phyloP scores from a whole-genome alignment of 2,329 filamentous ascomycete genomes.

The Bipolaris sorokiniana region DNA sequence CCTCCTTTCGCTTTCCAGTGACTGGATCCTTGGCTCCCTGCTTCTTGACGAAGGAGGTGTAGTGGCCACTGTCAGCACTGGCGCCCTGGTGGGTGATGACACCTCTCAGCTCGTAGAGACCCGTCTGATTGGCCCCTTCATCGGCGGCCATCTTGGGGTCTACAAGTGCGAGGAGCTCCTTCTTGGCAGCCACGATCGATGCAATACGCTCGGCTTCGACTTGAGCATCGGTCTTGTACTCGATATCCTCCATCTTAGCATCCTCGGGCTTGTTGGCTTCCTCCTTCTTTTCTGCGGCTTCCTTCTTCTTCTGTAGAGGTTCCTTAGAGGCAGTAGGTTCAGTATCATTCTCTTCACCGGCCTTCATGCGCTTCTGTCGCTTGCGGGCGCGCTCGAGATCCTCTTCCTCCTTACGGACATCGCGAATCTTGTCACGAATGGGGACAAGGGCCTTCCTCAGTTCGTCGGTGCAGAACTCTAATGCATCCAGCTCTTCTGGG shows the following conservation, averaged over 20 bases:
- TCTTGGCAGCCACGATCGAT: constrained; percentile 79
- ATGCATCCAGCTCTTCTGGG: constrained; percentile 86
- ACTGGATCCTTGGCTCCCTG: constrained; percentile 72
- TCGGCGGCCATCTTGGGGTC: constrained; percentile 76
- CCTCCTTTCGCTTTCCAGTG: constrained; percentile 77
- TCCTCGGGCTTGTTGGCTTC: constrained; percentile 65
- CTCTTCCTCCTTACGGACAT: constrained; percentile 92
- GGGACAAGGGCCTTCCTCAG: constrained; percentile 82
- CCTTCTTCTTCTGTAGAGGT: constrained; percentile 58
- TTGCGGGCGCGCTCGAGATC: constrained; percentile 92
- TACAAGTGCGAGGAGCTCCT: constrained; percentile 81
- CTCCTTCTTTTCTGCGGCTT: constrained; percentile 51
- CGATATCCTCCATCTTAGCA: constrained; percentile 72
- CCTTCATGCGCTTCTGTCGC: constrained; percentile 76
- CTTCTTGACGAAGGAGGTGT: constrained; percentile 98
- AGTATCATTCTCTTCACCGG: constrained; percentile 60
- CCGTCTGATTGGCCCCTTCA: constrained; percentile 87
- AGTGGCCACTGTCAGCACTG: constrained; percentile 96
- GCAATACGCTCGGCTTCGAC: constrained; percentile 84
- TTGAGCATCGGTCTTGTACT: constrained; percentile 92
- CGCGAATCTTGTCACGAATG: constrained; percentile 93
- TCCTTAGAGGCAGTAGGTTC: constrained; percentile 55
- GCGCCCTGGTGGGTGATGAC: constrained; percentile 97
- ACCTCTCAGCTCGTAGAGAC: constrained; percentile 90
- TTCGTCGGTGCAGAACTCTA: constrained; percentile 95